Evolutionary conservation across 2,329 filamentous ascomycete species (phyloP), one percentile per base, ranked within the genome.

Genomic region (Trichoderma polysporum): DNA sequence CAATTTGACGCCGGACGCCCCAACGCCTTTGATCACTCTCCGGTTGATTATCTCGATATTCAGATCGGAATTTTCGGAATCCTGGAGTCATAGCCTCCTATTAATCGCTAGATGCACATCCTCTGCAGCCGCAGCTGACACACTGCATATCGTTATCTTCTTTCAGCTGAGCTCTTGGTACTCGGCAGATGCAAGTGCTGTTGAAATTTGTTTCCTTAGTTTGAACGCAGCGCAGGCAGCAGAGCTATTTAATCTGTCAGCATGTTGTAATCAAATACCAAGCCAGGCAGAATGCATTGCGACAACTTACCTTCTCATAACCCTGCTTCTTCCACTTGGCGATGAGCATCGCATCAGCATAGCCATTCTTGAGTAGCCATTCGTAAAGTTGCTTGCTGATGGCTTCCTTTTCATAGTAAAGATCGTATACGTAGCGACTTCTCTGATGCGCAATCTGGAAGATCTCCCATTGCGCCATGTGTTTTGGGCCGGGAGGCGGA

Each of bases 181-280:
- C 94, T 60, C 95, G 91, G 79, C 95, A 99, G 75, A 99, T 95
- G 78, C 95, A 99, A 0, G 94, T 99, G 70, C 92, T 91, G 79
- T 94, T 95, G 83, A 98, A 99, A 79, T 99, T 99, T 33, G 95
- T 99, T 84, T 99, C 95, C 80, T 98, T 98, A n/a, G 95, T 97
- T 80, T 99, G 95, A 66, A 99, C 94, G 79, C 95, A 99, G 69
- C 94, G 88, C 65, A 97, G 84, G 78, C 95, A 99, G 80, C 95
- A 99, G 50, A 99, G 82, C 91, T 95, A 74, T 37, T 22, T 27
- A 53, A 45, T 2, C 0, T 58, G 66, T 79, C 68, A 81, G 75
- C 56, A 68, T 17, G n/a, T n/a, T n/a, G 5, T 33, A 39, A 9
- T 19, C 0, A 2, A n/a, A 45, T 4, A 4, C 9, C 2, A 17